These are phyloP conservation scores for Boletus rubescentipes DNA, from an alignment of 768 basidiomycete genomes.

Conservation along the genomic window DNA sequence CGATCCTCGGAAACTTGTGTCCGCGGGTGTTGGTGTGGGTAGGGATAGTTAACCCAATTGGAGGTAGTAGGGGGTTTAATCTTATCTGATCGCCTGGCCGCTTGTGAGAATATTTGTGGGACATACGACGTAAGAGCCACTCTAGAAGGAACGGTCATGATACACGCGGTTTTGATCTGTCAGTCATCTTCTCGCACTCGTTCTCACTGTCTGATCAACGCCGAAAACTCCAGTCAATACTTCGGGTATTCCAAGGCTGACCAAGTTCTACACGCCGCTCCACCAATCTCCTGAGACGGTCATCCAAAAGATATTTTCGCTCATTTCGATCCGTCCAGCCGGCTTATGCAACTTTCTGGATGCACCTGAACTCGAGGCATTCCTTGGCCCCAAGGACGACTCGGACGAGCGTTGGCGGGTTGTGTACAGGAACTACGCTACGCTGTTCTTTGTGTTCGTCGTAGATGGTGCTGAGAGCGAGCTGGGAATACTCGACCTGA, in stretches of 20 bases:
- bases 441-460: constrained; percentile 95
- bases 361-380: constrained; percentile 80
- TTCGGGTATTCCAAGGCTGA: constrained; percentile 78
- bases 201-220: constrained; percentile 19
- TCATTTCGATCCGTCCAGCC: constrained; percentile 78
- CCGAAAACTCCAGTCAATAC: constrained; percentile 75
- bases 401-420: constrained; percentile 73
- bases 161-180: constrained; percentile 87
- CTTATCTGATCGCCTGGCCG: background rate
- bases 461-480: constrained; percentile 97
- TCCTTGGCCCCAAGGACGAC: constrained; percentile 53
- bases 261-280: constrained; percentile 87
- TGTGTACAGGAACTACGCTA: constrained; percentile 95
- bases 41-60: too few species aligned
- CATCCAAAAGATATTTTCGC: constrained; percentile 86
- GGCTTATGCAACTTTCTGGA: constrained; percentile 96
- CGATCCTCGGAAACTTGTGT: background rate
- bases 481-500: constrained; percentile 91
- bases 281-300: constrained; percentile 60
- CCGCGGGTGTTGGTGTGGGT: background rate
- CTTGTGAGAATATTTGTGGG: background rate
- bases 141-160: constrained; percentile 46
- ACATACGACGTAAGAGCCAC: too few species aligned
- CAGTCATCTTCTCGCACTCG: constrained; percentile 31
- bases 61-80: too few species aligned